A percentile compares a stretch with the other conserved stretches of the same genome.
phyloP scores from a whole-genome alignment of 2,329 filamentous ascomycete genomes.

The Sarocladium kiliense region DNA sequence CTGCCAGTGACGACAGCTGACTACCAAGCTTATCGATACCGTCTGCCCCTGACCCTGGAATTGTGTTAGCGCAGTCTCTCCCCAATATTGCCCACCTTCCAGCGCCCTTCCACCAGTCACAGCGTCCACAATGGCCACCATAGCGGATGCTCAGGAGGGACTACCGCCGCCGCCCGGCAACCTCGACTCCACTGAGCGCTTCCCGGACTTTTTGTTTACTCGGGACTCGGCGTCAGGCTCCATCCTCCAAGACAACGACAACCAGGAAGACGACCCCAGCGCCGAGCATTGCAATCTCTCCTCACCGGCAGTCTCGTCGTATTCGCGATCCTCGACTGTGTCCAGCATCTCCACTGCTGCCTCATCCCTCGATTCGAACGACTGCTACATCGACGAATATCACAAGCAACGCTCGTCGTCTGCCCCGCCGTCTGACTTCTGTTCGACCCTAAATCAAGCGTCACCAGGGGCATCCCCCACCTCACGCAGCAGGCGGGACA shows the following conservation, averaged over 20 bases:
- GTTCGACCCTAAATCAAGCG: slow-evolving; percentile 17
- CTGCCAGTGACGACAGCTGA: not conserved
- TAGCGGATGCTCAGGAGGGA: slow-evolving; percentile 19
- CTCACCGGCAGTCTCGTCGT: slow-evolving; percentile 8
- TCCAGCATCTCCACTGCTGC: slow-evolving; percentile 9
- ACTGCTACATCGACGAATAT: slow-evolving; percentile 12
- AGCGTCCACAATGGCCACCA: not conserved
- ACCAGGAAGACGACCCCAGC: slow-evolving; percentile 9
- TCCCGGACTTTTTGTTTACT: slow-evolving; percentile 40
- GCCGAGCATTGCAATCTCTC: slow-evolving; percentile 1
- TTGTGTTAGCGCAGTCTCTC: not conserved
- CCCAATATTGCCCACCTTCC: not conserved
- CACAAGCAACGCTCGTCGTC: slow-evolving; percentile 16
- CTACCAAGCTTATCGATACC: not conserved
- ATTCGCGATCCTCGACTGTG: slow-evolving; percentile 9
- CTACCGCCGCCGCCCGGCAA: slow-evolving; percentile 30
- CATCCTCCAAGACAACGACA: slow-evolving; percentile 13
- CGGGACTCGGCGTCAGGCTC: not conserved
- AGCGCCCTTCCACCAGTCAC: slow-evolving; percentile 1
- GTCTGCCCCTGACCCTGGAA: not conserved
- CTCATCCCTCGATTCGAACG: slow-evolving; percentile 4
- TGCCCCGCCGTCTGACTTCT: slow-evolving; percentile 15
- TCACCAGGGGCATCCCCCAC: slow-evolving; percentile 20
- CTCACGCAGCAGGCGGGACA: slow-evolving; percentile 37
- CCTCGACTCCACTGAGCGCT: slow-evolving; percentile 27